These are phyloP conservation scores for Termitomyces sp. DNA, from an alignment of 1,284 basidiomycete genomes.

Conservation along the genomic window DNA sequence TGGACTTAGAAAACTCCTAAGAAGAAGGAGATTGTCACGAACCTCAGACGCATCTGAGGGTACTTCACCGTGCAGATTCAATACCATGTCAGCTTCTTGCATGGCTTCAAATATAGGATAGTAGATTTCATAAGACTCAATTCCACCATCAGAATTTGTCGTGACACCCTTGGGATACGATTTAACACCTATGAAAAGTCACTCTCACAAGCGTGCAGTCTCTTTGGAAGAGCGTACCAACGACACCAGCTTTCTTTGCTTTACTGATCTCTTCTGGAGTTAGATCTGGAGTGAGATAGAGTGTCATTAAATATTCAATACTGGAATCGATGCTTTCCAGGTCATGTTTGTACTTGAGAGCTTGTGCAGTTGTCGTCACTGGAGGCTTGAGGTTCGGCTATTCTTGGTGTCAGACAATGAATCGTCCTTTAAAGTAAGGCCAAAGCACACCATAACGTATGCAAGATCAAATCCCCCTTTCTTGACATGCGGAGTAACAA, in stretches of 20 bases:
- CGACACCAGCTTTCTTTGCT: constrained; percentile 82
- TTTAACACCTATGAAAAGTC: constrained; percentile 73
- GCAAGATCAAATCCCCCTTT: constrained; percentile 87
- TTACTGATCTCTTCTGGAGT: constrained; percentile 90
- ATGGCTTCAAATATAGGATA: constrained; percentile 94
- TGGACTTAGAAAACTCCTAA: neutral
- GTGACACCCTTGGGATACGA: constrained; percentile 98
- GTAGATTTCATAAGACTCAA: constrained; percentile 94
- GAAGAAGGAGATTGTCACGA: constrained; percentile 24
- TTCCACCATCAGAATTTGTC: constrained; percentile 95
- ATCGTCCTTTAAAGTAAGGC: neutral
- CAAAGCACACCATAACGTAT: constrained; percentile 81
- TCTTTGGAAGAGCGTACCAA: constrained; percentile 40
- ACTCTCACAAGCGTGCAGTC: neutral
- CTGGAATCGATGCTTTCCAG: constrained; percentile 75
- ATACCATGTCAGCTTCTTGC: constrained; percentile 90
- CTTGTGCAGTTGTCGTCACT: constrained; percentile 80
- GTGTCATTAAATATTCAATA: constrained; percentile 90
- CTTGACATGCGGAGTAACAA: constrained; percentile 89
- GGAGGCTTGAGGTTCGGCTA: constrained; percentile 96
- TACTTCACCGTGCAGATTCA: constrained; percentile 97
- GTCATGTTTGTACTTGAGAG: constrained; percentile 74
- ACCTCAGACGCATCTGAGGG: constrained; percentile 84
- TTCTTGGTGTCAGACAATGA: constrained; percentile 8
- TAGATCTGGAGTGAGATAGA: constrained; percentile 89